Evolutionary conservation across 2,329 filamentous ascomycete genomes (phyloP).

Genomic region (Monilinia vaccinii-corymbosi): DNA sequence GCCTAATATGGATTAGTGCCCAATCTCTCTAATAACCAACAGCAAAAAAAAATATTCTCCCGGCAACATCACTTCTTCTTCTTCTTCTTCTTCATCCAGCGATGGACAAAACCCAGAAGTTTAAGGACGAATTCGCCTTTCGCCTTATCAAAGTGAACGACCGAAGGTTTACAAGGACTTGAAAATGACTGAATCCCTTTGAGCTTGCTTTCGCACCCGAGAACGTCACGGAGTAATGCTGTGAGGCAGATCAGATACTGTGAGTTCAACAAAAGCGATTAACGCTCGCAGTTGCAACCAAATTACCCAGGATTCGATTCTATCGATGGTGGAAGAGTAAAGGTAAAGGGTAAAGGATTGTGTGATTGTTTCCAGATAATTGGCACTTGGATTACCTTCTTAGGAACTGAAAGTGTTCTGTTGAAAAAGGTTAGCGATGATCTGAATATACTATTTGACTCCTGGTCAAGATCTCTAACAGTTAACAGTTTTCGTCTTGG

Average conservation of each 20-base stretch:
- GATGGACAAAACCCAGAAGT: background rate
- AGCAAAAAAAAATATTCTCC: background rate
- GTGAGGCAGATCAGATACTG: too few species aligned
- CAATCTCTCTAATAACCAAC: too few species aligned
- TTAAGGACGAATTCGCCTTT: too few species aligned
- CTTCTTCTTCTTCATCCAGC: background rate
- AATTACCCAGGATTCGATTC: too few species aligned
- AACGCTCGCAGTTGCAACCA: too few species aligned
- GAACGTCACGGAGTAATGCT: too few species aligned
- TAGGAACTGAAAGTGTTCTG: background rate
- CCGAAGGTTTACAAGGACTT: too few species aligned
- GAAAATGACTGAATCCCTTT: too few species aligned
- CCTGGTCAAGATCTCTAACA: background rate
- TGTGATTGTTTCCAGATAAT: background rate
- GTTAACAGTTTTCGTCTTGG: background rate
- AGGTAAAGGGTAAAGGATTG: background rate
- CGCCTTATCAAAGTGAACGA: too few species aligned
- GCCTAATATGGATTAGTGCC: background rate
- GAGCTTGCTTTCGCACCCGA: too few species aligned
- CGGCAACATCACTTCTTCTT: background rate
- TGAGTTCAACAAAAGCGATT: too few species aligned
- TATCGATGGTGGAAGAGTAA: background rate
- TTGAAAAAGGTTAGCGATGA: background rate
- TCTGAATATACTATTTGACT: background rate
- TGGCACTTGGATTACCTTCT: too few species aligned